These are phyloP conservation scores for Brettanomyces custersianus DNA, from an alignment of 805 yeast species.

Conservation along the genomic window DNA sequence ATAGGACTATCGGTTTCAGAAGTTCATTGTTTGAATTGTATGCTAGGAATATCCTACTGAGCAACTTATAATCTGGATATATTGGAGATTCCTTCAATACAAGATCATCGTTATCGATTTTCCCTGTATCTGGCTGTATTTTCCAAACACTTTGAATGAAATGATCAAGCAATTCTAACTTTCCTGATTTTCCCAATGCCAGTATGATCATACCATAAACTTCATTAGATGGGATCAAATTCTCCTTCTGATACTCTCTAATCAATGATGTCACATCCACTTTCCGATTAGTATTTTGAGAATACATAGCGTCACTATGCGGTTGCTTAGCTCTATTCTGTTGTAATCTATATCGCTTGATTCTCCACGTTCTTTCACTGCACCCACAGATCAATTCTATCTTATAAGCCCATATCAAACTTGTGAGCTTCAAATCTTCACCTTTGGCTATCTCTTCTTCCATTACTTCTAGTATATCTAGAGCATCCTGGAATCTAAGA, in stretches of 20 bases:
- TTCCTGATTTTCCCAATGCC: constrained; percentile 21
- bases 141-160: constrained; percentile 23
- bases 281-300: constrained; percentile 1
- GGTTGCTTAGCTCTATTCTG: constrained; percentile 8
- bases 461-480: constrained; percentile 11
- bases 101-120: constrained; percentile 3
- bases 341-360: constrained; percentile 14
- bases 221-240: constrained; percentile 14
- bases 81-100: constrained; percentile 7
- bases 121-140: constrained; percentile 7
- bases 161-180: constrained; percentile 16
- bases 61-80: constrained; percentile 19
- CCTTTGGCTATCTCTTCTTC: constrained; percentile 9
- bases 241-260: constrained; percentile 10
- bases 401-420: constrained; percentile 17
- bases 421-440: constrained; percentile 11
- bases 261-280: constrained; percentile 10
- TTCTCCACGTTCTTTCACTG: constrained; percentile 16
- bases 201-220: constrained; percentile 18
- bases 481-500: constrained; percentile 13
- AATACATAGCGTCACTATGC: constrained; percentile 8
- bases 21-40: constrained; percentile 23
- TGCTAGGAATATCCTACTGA: constrained; percentile 21
- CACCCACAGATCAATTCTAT: constrained; percentile 18
- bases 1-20: constrained; percentile 18